These are phyloP conservation scores for Trichophaea hybrida DNA, from an alignment of 2,329 filamentous ascomycete species.

Conservation along the genomic window DNA sequence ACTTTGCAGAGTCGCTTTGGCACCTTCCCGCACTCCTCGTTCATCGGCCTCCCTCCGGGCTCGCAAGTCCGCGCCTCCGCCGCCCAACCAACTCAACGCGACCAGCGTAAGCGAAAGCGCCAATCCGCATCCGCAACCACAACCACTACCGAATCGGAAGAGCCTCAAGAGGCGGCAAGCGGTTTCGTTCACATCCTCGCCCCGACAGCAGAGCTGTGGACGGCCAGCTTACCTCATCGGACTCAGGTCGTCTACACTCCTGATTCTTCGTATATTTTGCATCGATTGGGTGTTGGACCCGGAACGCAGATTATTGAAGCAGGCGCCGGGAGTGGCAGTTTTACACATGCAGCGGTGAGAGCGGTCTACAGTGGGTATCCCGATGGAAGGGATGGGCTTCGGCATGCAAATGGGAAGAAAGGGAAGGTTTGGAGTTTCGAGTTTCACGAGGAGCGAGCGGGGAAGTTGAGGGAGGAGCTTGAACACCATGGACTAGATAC, in stretches of 20 bases:
- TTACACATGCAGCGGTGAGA: conserved; percentile 63
- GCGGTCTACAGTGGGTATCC: conserved; percentile 63
- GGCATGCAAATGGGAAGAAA: conserved; percentile 32
- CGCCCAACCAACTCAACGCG: conserved; percentile 56
- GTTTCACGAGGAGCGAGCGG: conserved; percentile 58
- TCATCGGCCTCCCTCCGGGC: conserved; percentile 73
- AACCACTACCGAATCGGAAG: conserved; percentile 23
- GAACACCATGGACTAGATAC: conserved; percentile 49
- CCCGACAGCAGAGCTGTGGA: conserved; percentile 73
- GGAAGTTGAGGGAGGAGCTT: conserved; percentile 56
- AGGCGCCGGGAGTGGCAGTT: conserved; percentile 68
- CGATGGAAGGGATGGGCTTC: conserved; percentile 32
- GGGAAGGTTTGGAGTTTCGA: conserved; percentile 74
- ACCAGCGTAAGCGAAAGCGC: conserved; percentile 56
- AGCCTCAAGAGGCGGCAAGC: conserved; percentile 28
- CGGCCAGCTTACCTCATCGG: conserved; percentile 60
- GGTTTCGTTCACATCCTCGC: conserved; percentile 68
- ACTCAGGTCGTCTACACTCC: conserved; percentile 80
- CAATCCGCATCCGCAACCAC: conserved; percentile 32
- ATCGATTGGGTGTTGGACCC: conserved; percentile 58
- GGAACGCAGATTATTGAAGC: conserved; percentile 65
- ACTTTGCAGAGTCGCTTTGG: conserved; percentile 60
- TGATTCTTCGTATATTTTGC: conserved; percentile 72
- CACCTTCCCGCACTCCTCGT: conserved; percentile 67
- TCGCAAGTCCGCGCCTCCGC: conserved; percentile 67